A percentile compares a stretch with the other conserved stretches of the same genome.
These are phyloP conservation scores for Macrophomina tecta DNA, from an alignment of 2,329 filamentous ascomycete species.

Conservation along the genomic window DNA sequence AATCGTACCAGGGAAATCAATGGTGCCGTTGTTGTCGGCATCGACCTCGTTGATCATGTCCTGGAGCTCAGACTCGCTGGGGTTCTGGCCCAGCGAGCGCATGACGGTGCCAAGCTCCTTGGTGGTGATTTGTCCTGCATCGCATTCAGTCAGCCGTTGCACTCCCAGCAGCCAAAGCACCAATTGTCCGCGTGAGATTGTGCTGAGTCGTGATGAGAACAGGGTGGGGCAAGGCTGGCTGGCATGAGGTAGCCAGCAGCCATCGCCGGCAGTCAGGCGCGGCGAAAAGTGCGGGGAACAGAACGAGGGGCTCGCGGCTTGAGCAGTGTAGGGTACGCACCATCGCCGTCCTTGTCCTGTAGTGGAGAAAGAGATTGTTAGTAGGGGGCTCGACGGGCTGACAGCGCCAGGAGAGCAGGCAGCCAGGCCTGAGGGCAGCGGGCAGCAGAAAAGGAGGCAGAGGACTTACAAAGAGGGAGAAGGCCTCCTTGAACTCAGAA, in stretches of 20 bases:
- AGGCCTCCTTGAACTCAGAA: slow-evolving; percentile 99
- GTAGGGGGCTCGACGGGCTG: slow-evolving; percentile 32
- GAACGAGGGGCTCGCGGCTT: neutral
- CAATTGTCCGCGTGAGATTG: slow-evolving; percentile 21
- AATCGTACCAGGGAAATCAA: slow-evolving; percentile 64
- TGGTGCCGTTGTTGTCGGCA: slow-evolving; percentile 68
- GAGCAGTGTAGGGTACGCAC: slow-evolving; percentile 43
- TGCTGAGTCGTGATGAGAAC: slow-evolving; percentile 18
- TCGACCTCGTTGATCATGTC: slow-evolving; percentile 73
- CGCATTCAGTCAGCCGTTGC: slow-evolving; percentile 23
- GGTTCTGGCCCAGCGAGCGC: slow-evolving; percentile 68
- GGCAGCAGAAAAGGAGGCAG: slow-evolving; percentile 33
- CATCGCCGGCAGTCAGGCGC: slow-evolving; percentile 1
- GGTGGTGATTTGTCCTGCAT: slow-evolving; percentile 66
- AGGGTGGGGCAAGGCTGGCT: slow-evolving; percentile 22
- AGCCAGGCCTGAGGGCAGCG: neutral
- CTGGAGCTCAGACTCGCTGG: slow-evolving; percentile 66
- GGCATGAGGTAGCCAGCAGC: slow-evolving; percentile 16
- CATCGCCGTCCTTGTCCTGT: slow-evolving; percentile 66
- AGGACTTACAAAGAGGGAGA: slow-evolving; percentile 95
- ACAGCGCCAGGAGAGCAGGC: slow-evolving; percentile 27
- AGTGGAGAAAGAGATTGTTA: slow-evolving; percentile 33
- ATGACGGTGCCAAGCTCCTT: slow-evolving; percentile 69
- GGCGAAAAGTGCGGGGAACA: neutral
- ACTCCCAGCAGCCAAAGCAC: neutral